Base-by-base conservation (phyloP, 1,284 basidiomycete species). In the Neolentinus lepideus region DNA sequence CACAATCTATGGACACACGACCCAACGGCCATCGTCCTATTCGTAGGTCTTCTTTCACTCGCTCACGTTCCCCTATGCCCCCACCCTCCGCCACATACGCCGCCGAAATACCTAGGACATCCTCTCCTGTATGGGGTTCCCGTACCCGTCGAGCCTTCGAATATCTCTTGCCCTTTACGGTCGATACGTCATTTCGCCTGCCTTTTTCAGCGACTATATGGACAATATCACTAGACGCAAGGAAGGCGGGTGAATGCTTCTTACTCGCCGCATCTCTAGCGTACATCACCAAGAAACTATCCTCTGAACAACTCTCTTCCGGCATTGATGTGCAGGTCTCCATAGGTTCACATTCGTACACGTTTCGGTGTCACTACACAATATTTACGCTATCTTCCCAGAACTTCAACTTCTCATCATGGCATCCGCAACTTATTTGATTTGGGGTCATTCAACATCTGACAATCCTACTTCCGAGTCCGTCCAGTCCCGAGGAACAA, bases 361-460 rank as follows among this genome's bases (percentile, higher is more conserved):
- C 2, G 10, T 60, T 52, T 47, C 57, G 57, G 53, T 60, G 56
- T 55, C 67, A 61, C 24, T 63, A 65, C 36, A 43, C n/a, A n/a
- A n/a, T 21, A 21, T 43, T 43, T 43, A 43, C 38, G 19, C 19
- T 43, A 56, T 61, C 21, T 63, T 64, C 22, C 22, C 62, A 90
- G 88, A 88, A 68, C 73, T 90, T 57, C 73, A 77, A 57, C 63
- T 76, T 54, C 76, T 91, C 56, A 72, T 80, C 62, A 62, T 78
- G 53, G 71, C 75, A 56, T 82, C 85, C 54, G 70, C 83, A 61
- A 65, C 84, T 56, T 89, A 91, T 70, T 75, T 82, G 59, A 66
- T 80, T 58, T 86, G 83, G 77, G 78, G 78, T 14, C 83, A 87
- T 64, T 77, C 77, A 56, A 69, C 72, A 48, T 63, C 61, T 51